phyloP scores from a whole-genome alignment of 768 basidiomycete genomes.

The Inosperma sp. region DNA sequence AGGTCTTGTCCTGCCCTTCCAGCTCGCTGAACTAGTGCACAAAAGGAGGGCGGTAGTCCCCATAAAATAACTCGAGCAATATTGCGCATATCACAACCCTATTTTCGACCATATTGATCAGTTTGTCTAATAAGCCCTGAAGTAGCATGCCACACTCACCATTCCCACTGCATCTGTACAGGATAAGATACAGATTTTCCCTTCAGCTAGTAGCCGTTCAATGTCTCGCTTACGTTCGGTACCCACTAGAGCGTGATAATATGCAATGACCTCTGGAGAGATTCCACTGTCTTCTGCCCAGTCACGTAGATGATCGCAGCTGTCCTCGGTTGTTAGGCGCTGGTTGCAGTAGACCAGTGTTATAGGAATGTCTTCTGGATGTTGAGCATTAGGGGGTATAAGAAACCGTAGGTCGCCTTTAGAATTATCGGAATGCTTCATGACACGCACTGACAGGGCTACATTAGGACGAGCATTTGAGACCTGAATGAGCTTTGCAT shows the following conservation, averaged over 20 bases:
- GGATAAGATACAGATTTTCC: constrained; percentile 15
- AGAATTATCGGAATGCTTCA: constrained; percentile 17
- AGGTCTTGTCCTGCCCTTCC: constrained; percentile 11
- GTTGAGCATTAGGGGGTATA: constrained; percentile 12
- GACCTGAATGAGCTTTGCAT: constrained; percentile 8
- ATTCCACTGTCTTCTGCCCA: constrained; percentile 19
- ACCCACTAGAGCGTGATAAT: constrained; percentile 4
- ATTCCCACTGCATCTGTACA: constrained; percentile 26
- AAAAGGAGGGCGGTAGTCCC: constrained; percentile 10
- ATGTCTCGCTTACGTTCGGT: constrained; percentile 7
- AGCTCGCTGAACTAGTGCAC: constrained; percentile 8
- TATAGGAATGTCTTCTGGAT: constrained; percentile 15
- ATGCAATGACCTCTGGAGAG: neutral
- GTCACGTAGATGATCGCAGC: constrained; percentile 12
- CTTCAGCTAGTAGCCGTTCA: neutral
- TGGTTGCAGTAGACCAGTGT: constrained; percentile 22
- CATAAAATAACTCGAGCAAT: constrained; percentile 10
- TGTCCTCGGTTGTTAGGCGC: constrained; percentile 14
- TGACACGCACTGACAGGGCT: constrained; percentile 21
- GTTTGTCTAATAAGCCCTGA: neutral
- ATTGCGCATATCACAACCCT: constrained; percentile 19
- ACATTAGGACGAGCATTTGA: constrained; percentile 25
- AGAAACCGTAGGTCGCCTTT: constrained; percentile 24
- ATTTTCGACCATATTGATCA: neutral
- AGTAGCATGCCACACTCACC: constrained; percentile 20